Evolutionary conservation across 1,284 basidiomycete species (phyloP).

Genomic region (Anthracocystis walkeri): DNA sequence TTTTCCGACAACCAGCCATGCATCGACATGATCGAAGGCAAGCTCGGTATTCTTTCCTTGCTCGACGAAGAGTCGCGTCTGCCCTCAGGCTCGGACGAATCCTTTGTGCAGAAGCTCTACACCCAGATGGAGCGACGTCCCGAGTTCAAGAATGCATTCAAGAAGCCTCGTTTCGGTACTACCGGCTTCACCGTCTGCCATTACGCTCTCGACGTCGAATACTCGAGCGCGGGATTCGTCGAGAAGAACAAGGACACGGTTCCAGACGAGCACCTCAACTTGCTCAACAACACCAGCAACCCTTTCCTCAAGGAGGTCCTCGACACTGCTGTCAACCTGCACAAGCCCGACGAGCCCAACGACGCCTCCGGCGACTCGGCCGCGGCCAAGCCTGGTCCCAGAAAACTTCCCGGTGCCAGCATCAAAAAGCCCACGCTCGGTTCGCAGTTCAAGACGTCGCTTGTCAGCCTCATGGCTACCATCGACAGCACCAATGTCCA

Average conservation of each 20-base stretch:
- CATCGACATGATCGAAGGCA: constrained; percentile 98
- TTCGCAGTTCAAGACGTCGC: constrained; percentile 96
- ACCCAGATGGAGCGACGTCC: constrained; percentile 83
- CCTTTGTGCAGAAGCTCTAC: constrained; percentile 94
- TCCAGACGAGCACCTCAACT: constrained; percentile 93
- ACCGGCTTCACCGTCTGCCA: constrained; percentile 98
- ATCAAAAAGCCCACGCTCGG: constrained; percentile 94
- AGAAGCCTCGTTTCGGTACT: constrained; percentile 97
- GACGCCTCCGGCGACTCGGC: constrained; percentile 23
- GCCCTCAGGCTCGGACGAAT: constrained; percentile 90
- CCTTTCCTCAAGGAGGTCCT: constrained; percentile 93
- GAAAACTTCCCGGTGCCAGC: constrained; percentile 73
- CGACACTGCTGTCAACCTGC: constrained; percentile 72
- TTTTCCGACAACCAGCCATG: constrained; percentile 98
- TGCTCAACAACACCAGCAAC: constrained; percentile 88
- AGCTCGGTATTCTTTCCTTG: constrained; percentile 91
- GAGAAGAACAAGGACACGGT: constrained; percentile 99
- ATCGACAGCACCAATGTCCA: constrained; percentile 97
- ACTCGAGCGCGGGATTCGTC: constrained; percentile 96
- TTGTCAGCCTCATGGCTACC: constrained; percentile 96
- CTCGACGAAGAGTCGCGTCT: constrained; percentile 98
- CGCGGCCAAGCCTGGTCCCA: constrained; percentile 47
- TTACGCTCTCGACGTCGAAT: constrained; percentile 97
- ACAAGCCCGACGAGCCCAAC: constrained; percentile 49
- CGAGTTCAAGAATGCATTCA: constrained; percentile 89